Percentiles rank a stretch among this genome's conserved stretches.
phyloP scores from a whole-genome alignment of 176 grass and related monocot genomes.

The Bothriochloa decipiens region DNA sequence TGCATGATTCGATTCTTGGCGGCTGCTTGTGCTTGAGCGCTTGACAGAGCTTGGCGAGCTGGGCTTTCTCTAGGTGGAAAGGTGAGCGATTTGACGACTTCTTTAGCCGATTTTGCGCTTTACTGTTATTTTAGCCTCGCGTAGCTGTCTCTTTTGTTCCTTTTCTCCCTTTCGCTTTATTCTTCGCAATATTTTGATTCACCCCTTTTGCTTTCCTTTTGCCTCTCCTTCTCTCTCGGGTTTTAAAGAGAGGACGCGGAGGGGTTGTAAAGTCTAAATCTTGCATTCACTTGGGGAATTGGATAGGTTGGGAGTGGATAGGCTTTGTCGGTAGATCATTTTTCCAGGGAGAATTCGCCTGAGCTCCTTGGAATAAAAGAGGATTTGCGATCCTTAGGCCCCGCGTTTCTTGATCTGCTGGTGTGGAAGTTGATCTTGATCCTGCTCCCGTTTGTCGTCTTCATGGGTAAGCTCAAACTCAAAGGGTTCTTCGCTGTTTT shows the following conservation, averaged over 20 bases:
- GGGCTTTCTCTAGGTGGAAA: constrained; percentile 33
- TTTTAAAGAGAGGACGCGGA: constrained; percentile 29
- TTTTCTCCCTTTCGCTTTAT: constrained; percentile 47
- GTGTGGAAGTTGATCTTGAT: constrained; percentile 13
- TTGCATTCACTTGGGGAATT: constrained; percentile 37
- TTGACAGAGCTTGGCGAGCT: constrained; percentile 33
- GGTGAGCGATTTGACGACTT: constrained; percentile 28
- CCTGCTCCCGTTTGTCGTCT: constrained; percentile 10
- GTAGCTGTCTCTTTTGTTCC: neutral
- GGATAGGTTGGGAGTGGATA: constrained; percentile 32
- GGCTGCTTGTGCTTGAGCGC: constrained; percentile 30
- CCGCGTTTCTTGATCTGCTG: constrained; percentile 32
- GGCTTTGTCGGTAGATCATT: constrained; percentile 35
- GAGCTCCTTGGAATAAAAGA: constrained; percentile 30
- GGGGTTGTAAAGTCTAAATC: constrained; percentile 29
- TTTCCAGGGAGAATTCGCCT: neutral
- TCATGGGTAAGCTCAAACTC: constrained; percentile 49
- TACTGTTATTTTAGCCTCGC: neutral
- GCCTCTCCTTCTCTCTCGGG: neutral
- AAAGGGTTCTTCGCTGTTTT: neutral
- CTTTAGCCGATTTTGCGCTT: constrained; percentile 43
- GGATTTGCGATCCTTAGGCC: neutral
- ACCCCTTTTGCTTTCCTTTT: constrained; percentile 35
- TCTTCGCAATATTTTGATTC: constrained; percentile 42
- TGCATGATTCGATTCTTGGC: constrained; percentile 7